phyloP scores from a whole-genome alignment of 139 green algal genomes.

The Chlamydomonas sp. region DNA sequence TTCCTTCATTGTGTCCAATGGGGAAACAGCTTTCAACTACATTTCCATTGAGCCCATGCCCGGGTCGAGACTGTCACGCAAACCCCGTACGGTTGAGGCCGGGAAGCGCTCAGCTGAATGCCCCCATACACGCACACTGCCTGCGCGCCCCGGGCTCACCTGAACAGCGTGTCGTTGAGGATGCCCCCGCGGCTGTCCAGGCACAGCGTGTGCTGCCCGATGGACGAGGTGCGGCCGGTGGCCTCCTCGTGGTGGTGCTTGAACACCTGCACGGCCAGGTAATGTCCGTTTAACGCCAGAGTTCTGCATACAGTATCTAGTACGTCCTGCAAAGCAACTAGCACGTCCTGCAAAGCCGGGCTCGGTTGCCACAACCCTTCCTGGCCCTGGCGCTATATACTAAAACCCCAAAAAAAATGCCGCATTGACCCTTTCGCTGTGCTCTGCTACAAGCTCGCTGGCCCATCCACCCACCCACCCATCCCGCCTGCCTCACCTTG shows the following conservation, averaged over 20 bases:
- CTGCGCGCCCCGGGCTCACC: conserved; percentile 1
- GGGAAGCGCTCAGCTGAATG: no score
- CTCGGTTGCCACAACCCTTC: no score
- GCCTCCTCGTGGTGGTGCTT: conserved; percentile 90
- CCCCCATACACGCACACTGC: background rate
- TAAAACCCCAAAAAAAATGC: no score
- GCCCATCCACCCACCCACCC: background rate
- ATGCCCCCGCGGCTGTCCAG: conserved; percentile 75
- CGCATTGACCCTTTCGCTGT: no score
- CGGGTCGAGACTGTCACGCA: no score
- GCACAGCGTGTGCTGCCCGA: conserved; percentile 92
- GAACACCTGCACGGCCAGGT: conserved; percentile 72
- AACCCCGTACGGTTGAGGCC: no score
- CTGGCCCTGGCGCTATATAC: no score
- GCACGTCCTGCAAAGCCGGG: no score
- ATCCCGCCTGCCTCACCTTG: conserved; percentile 57
- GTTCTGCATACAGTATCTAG: background rate
- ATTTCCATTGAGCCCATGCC: no score
- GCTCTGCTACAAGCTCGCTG: background rate
- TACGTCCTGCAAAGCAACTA: background rate
- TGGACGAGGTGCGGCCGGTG: conserved; percentile 89
- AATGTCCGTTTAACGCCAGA: background rate
- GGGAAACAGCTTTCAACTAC: no score
- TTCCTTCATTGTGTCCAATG: no score
- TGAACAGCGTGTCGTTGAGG: conserved; percentile 87